Evolutionary conservation across 1,139 yeast genomes (phyloP).

Genomic region (Geotrichum phurueaensis): DNA sequence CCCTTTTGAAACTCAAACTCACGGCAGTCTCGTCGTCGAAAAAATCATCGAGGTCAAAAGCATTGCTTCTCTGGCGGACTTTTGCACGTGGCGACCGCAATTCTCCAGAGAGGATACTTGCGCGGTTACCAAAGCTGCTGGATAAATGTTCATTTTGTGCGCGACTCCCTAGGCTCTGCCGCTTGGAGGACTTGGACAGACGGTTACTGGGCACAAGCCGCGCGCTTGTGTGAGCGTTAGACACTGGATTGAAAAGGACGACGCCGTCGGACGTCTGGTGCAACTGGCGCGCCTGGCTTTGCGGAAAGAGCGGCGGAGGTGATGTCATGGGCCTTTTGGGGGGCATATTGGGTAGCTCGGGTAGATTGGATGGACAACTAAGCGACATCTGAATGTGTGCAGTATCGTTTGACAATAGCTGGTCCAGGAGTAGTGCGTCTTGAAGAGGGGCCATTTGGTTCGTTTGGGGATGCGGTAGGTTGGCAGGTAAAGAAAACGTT

Average conservation of each 20-base stretch:
- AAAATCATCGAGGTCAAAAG: background rate
- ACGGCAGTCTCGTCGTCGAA: background rate
- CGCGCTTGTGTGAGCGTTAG: background rate
- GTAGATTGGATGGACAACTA: background rate
- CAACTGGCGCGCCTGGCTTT: background rate
- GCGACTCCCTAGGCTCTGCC: background rate
- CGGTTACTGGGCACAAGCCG: background rate
- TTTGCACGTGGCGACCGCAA: background rate
- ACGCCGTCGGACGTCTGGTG: background rate
- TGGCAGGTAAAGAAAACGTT: background rate
- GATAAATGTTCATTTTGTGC: background rate
- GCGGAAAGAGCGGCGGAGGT: background rate
- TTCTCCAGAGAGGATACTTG: background rate
- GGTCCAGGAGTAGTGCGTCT: background rate
- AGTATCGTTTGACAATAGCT: background rate
- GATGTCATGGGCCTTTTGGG: background rate
- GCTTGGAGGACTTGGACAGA: background rate
- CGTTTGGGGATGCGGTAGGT: background rate
- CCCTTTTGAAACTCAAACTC: background rate
- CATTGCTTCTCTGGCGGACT: background rate
- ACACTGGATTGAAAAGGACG: background rate
- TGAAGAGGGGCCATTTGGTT: background rate
- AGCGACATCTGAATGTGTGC: background rate
- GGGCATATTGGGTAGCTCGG: background rate
- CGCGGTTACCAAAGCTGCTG: background rate